Evolutionary conservation across 228 moss, liverwort and hornwort genomes (phyloP), one percentile per base, ranked within the genome.

Genomic region (Sphagnum magellanicum): DNA sequence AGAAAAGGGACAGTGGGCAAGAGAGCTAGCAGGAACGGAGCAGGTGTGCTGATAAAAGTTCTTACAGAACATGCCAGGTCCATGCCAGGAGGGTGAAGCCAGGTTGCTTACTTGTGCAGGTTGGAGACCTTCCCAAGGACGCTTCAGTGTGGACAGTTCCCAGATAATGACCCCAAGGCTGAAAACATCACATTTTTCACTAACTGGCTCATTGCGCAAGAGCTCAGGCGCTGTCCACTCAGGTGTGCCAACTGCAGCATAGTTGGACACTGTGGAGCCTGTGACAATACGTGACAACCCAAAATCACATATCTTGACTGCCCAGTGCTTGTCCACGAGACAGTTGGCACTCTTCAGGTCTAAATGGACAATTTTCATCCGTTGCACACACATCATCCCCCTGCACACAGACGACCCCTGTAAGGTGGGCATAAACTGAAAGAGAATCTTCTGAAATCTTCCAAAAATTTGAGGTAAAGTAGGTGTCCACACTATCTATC

Each of bases 221-320:
- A 97, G 74, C 82, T 97, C 96, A 53, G 96, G 96, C 60, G 96
- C 96, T 83, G 93, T 97, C 96, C 96, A 97, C 69, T 97, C 96
- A 6, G 96, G 96, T 5, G 93, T 97, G 71, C 96, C 96, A 51
- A 87, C 90, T 61, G 91, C 96, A 70, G 91, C 79, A 60, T 78
- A 78, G 64, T 92, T 86, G 53, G 85, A 81, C 70, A 89, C 89
- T 65, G 86, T 84, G 59, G 82, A 76, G 53, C 88, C 93, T 8
- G 80, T 73, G 46, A 87, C 82, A 52, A 97, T 89, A 67, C 96
- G 91, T 65, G 96, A 97, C 67, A 97, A 75, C 64, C 96, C 96
- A 66, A 97, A 97, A 74, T 97, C 96, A 76, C 91, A 89, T 68
- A 97, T 93, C 80, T 97, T 97, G 63, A 97, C 96, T 66, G 88